phyloP scores from a whole-genome alignment of 805 yeast genomes.

The Wickerhamomyces pijperi region DNA sequence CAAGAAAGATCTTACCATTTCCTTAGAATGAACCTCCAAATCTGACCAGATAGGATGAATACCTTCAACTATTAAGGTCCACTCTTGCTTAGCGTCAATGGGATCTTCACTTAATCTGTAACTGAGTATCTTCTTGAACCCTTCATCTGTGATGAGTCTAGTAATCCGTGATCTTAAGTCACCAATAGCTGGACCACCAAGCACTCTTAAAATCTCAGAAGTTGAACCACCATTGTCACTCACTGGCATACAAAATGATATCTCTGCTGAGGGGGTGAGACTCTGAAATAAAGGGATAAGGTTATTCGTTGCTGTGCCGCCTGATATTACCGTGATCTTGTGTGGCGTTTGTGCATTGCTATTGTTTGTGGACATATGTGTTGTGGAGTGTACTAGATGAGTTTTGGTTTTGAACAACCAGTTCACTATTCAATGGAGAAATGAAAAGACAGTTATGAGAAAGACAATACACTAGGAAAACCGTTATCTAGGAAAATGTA shows the following conservation, averaged over 20 bases:
- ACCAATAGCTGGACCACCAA: slow-evolving; percentile 95
- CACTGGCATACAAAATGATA: slow-evolving; percentile 64
- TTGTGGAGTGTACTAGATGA: too few relatives aligned
- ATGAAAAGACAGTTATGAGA: too few relatives aligned
- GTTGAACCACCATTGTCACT: slow-evolving; percentile 95
- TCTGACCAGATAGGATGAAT: slow-evolving; percentile 56
- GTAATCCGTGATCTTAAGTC: slow-evolving; percentile 79
- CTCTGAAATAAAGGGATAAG: slow-evolving; percentile 46
- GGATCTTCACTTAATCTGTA: slow-evolving; percentile 40
- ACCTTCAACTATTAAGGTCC: slow-evolving; percentile 76
- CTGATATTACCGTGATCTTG: slow-evolving; percentile 36
- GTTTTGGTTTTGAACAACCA: too few relatives aligned
- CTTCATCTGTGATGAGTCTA: slow-evolving; percentile 50
- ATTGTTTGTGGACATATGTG: too few relatives aligned
- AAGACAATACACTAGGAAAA: too few relatives aligned
- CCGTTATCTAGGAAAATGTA: too few relatives aligned
- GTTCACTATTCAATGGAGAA: too few relatives aligned
- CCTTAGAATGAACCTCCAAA: slow-evolving; percentile 48
- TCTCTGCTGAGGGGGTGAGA: slow-evolving; percentile 26
- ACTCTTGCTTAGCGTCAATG: slow-evolving; percentile 49
- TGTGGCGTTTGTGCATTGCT: too few relatives aligned
- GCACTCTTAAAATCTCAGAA: slow-evolving; percentile 70
- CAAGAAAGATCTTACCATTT: slow-evolving; percentile 64
- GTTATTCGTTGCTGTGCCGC: slow-evolving; percentile 84
- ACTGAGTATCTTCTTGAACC: slow-evolving; percentile 26